Percentiles rank a stretch among this genome's conserved stretches.
phyloP scores from a whole-genome alignment of 1,284 basidiomycete genomes.

The Stereum hirsutum region DNA sequence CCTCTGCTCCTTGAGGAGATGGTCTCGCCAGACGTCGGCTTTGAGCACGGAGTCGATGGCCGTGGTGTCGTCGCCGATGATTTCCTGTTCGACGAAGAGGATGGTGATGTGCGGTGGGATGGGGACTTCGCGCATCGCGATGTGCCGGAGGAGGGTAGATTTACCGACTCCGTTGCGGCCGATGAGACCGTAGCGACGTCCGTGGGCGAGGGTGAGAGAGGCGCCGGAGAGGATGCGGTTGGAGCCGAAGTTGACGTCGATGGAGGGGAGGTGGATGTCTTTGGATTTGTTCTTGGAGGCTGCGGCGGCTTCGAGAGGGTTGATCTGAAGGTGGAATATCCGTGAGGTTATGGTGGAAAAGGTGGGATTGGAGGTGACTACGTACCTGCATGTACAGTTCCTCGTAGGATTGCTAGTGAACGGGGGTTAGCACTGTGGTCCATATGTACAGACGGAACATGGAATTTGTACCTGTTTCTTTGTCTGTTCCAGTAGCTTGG shows the following conservation, averaged over 20 bases:
- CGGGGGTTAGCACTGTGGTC: not conserved
- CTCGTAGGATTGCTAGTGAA: slow-evolving; percentile 82
- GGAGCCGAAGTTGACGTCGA: slow-evolving; percentile 92
- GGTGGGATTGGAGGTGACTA: not conserved
- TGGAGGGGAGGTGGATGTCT: slow-evolving; percentile 92
- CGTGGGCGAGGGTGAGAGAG: slow-evolving; percentile 82
- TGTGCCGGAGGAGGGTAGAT: slow-evolving; percentile 92
- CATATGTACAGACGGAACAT: not conserved
- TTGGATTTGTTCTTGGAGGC: slow-evolving; percentile 90
- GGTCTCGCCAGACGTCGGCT: slow-evolving; percentile 94
- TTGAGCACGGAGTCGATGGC: slow-evolving; percentile 94
- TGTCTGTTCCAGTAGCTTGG: slow-evolving; percentile 89
- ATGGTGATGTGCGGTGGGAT: slow-evolving; percentile 94
- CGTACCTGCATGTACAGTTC: slow-evolving; percentile 94
- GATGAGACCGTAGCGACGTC: slow-evolving; percentile 82
- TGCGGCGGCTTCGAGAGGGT: slow-evolving; percentile 81
- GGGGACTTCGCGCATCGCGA: slow-evolving; percentile 92
- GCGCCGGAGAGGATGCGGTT: slow-evolving; percentile 90
- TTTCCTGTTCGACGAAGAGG: slow-evolving; percentile 97
- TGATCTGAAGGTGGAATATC: slow-evolving; percentile 51
- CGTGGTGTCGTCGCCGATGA: slow-evolving; percentile 86
- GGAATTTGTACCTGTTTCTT: slow-evolving; percentile 70
- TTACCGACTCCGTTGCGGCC: slow-evolving; percentile 93
- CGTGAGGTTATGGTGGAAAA: not conserved
- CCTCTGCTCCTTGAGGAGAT: slow-evolving; percentile 76